Evolutionary conservation across 2,329 filamentous ascomycete species (phyloP), one percentile per base, ranked within the genome.

Genomic region (Colletotrichum sp.): DNA sequence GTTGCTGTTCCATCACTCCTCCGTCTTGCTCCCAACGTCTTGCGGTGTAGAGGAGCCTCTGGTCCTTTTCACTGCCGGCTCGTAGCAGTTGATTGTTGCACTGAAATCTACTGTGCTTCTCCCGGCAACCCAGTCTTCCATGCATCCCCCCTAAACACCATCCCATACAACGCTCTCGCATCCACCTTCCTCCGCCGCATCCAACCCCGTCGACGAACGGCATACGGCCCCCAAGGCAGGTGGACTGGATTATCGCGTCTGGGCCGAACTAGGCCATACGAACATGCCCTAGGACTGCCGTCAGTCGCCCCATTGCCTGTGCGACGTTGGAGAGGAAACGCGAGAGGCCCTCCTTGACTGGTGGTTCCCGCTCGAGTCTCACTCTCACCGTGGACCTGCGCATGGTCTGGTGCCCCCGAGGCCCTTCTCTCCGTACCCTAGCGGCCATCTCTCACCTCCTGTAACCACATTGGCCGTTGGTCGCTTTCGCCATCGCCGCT

Each of bases 271-370:
- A 71, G 66, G 39, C 52, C 62, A 71, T 49, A 57, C 52, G 36
- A 63, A 62, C 60, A 44, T 66, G 52, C 28, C 52, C 59, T 63
- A 70, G 72, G 30, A 75, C 60, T 71, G 39, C 67, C 30, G 62
- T 55, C 71, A 63, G 66, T 75, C 70, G 74, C 76, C 76, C 76
- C 76, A 76, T 77, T 67, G 62, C 69, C 57, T 77, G 74, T 77
- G 74, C 70, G 76, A 77, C 76, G 76, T 77, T 77, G 76, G 66
- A 76, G 36, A 36, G 15, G 13, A 16, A 59, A 30, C 21, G 55
- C 21, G 62, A 36, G 21, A 60, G 30, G 36, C 57, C 30, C 64
- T 64, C 59, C 44, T 60, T 59, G 49, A 59, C 34, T 59, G 63
- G 52, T 64, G 63, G 52, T 64, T 76, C 73, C 73, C 70, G 57